Evolutionary conservation across 495 filamentous ascomycete genomes (phyloP), one percentile per base, ranked within the genome.

Genomic region (Bathelium albidoporum): DNA sequence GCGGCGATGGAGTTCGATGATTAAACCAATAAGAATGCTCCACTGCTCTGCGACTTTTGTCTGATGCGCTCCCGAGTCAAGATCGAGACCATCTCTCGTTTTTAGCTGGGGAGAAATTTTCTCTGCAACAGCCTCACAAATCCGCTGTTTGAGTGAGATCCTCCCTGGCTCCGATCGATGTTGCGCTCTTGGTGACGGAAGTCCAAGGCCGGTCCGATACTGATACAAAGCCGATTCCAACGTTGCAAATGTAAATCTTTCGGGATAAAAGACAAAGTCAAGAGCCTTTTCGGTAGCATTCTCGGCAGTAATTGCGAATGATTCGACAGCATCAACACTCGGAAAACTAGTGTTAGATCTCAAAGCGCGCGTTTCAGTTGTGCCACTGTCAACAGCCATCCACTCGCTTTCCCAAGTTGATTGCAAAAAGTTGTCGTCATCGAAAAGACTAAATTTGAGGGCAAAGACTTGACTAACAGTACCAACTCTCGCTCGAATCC

Each of bases 401-500:
- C 94, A 97, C 31, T 84, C 78, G 32, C 74, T 81, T 49, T 75
- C 71, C 87, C 94, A 98, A 11, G 80, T 80, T 7, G 70, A 53
- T 24, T 74, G 69, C 62, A 87, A 53, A 12, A 76, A 75, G 4
- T 29, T 34, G 2, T 63, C 29, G 12, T 66, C 63, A 34, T 69
- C 59, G 7, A 61, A 43, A 16, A 70, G 58, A 55, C 67, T 77
- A 73, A 71, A 88, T 72, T 64, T 82, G 69, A 74, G 82, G 79
- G 62, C 82, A 80, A 65, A 89, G 65, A 60, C 81, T 79, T 73
- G 91, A 88, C 43, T 95, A 79, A 73, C 91, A 85, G 65, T 87
- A 81, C 67, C 87, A 82, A 71, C 94, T 87, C 74, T 89, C 86
- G 77, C 92, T 87, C 91, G 75, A 14, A 91, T 81, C 94, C 94